A percentile compares a stretch with the other conserved stretches of the same genome.
Evolutionary conservation across 2,329 filamentous ascomycete species (phyloP).

Genomic region (Talaromyces sp.): DNA sequence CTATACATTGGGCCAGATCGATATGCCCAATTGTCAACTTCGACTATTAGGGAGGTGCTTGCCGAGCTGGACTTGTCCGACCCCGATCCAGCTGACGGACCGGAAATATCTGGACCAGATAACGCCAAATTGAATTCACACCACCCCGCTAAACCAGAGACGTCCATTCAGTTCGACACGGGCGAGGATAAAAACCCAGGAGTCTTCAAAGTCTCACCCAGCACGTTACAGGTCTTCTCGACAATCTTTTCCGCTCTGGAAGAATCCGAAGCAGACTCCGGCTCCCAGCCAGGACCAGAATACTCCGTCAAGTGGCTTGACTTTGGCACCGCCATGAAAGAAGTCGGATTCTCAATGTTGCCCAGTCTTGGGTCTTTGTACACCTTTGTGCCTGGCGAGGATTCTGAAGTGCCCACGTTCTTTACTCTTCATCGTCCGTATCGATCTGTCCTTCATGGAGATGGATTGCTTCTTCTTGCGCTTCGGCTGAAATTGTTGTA

Average conservation of each 20-base stretch:
- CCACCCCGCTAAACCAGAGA: neutral
- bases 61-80: neutral
- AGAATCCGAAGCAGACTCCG: neutral
- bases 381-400: neutral
- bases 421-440: conserved; percentile 5
- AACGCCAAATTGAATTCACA: too few relatives aligned
- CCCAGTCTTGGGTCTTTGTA: neutral
- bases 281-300: neutral
- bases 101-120: neutral
- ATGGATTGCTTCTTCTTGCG: neutral
- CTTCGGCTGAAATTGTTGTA: neutral
- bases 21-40: neutral
- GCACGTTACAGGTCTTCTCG: neutral
- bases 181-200: neutral
- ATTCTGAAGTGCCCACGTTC: neutral
- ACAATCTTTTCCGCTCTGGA: neutral
- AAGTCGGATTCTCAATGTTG: neutral
- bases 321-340: conserved; percentile 4
- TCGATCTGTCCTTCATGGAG: neutral
- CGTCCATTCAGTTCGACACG: neutral
- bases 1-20: neutral
- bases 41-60: neutral
- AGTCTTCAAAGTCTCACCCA: neutral
- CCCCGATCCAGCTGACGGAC: neutral
- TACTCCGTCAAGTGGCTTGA: neutral